These are phyloP conservation scores for Ogataea populi-albae DNA, from an alignment of 805 yeast species.

Conservation along the genomic window DNA sequence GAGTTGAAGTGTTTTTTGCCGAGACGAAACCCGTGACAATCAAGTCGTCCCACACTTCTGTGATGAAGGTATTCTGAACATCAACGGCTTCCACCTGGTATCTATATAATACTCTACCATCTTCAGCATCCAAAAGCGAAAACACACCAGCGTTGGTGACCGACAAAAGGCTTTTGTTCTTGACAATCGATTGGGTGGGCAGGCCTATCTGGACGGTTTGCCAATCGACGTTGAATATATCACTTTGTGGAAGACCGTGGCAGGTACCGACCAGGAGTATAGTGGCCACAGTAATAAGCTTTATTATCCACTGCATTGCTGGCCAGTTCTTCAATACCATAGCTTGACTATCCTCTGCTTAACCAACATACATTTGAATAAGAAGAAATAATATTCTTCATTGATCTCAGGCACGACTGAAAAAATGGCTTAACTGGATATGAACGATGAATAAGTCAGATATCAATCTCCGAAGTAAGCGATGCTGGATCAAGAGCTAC, in stretches of 20 bases:
- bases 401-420: no score
- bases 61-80: constrained; percentile 9
- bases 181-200: constrained; percentile 22
- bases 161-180: constrained; percentile 20
- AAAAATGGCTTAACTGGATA: no score
- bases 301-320: no score
- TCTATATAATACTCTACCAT: constrained; percentile 31
- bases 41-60: constrained; percentile 10
- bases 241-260: constrained; percentile 37
- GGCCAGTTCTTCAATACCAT: no score
- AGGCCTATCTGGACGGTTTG: constrained; percentile 44
- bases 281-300: no score
- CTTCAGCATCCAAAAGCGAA: constrained; percentile 23
- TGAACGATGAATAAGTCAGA: no score
- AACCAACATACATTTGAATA: no score
- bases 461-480: no score
- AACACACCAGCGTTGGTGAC: constrained; percentile 29
- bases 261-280: constrained; percentile 9
- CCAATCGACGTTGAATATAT: constrained; percentile 57
- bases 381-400: no score
- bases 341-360: no score
- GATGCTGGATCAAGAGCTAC: no score
- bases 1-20: constrained; percentile 10
- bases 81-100: constrained; percentile 25
- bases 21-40: constrained; percentile 18